These are phyloP conservation scores for Penicillium griseofulvum DNA, from an alignment of 2,329 filamentous ascomycete species.

Conservation along the genomic window DNA sequence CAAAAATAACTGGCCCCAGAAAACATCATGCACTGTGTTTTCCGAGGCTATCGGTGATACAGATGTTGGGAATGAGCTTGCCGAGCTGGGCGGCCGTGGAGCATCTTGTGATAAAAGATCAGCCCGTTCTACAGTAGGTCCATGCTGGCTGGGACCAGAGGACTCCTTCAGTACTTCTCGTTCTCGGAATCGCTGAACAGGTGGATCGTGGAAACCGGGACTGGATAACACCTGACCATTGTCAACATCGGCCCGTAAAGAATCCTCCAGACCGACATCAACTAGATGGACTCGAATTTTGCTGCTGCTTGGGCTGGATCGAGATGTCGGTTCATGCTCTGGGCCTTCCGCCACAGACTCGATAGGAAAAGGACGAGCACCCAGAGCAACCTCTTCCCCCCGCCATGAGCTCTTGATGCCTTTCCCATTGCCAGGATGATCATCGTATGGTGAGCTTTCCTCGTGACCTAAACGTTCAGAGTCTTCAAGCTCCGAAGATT, in stretches of 20 bases:
- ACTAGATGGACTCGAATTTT: constrained; percentile 70
- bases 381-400: constrained; percentile 45
- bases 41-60: constrained; percentile 62
- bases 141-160: constrained; percentile 39
- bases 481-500: constrained; percentile 80
- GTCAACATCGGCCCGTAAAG: constrained; percentile 47
- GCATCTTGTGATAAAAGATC: constrained; percentile 48
- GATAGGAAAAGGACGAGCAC: constrained; percentile 39
- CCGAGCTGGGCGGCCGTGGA: constrained; percentile 49
- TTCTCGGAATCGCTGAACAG: constrained; percentile 57
- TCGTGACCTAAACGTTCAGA: constrained; percentile 57
- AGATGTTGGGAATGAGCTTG: constrained; percentile 54
- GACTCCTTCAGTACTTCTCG: constrained; percentile 39
- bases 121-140: constrained; percentile 53
- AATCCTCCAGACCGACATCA: constrained; percentile 78
- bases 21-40: constrained; percentile 77
- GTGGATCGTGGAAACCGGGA: constrained; percentile 46
- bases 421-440: constrained; percentile 43
- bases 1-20: constrained; percentile 87
- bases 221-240: constrained; percentile 43
- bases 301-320: constrained; percentile 40
- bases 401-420: constrained; percentile 60
- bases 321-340: constrained; percentile 34
- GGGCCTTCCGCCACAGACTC: constrained; percentile 35
- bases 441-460: constrained; percentile 38